Evolutionary conservation across 805 yeast genomes (phyloP), one percentile per base, ranked within the genome.

Genomic region (Saturnispora saitoi): DNA sequence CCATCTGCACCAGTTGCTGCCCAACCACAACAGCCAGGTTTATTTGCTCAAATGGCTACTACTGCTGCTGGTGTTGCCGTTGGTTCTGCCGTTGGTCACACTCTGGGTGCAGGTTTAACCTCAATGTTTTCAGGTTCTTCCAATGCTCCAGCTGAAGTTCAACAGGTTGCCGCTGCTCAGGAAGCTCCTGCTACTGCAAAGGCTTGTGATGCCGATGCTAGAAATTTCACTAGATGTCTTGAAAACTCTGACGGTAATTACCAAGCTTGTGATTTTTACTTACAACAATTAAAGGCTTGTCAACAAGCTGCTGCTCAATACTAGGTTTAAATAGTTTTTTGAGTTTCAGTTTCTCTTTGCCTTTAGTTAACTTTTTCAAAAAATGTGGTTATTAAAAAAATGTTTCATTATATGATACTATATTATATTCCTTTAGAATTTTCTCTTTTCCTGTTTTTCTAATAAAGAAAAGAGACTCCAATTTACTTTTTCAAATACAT

Each of bases 21-120:
- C 51, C 69, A 75, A 31, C 77, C 78, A 45, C 63, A 61, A 58
- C 78, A 75, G 59, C 97, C 97, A 43, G 97, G 98, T 60, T 60
- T 91, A 65, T 90, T 91, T 61, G 86, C 91, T 51, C 95, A 93
- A 71, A 93, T 93, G 99, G 98, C 98, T 36, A 76, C 95, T 43
- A 93, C 99, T 43, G 99, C 99, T 48, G 99, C 98, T 44, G 99
- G 99, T 81, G 99, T 93, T 41, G 99, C 98, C 48, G 97, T 93
- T 49, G 99, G 99, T 61, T 87, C 96, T 46, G 83, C 98, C 53
- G 82, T 91, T 48, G 99, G 99, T 54, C 99, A 93, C 76, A 88
- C 97, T 37, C 58, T 91, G 51, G 97, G 97, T 71, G 95, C 95
- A 54, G 98, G 98, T 61, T 72, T 93, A 59, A 81, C 95, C 45